Evolutionary conservation across 2,329 filamentous ascomycete genomes (phyloP).

Genomic region (Gaeumannomyces tritici): DNA sequence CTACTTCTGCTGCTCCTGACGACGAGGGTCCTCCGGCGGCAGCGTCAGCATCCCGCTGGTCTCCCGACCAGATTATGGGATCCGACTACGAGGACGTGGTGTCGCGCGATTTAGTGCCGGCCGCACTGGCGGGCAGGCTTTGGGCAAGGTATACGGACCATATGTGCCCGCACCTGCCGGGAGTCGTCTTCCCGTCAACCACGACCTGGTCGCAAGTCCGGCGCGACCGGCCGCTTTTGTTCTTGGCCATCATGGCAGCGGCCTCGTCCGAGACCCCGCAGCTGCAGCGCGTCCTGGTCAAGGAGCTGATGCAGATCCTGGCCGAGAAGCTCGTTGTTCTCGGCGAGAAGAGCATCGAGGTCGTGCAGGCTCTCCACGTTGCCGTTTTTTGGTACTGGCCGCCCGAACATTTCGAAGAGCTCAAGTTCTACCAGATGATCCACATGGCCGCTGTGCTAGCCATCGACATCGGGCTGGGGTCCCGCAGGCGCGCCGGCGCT

Average conservation of each 20-base stretch:
- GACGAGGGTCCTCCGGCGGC: conserved; percentile 9
- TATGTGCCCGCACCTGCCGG: conserved; percentile 53
- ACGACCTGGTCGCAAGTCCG: conserved; percentile 47
- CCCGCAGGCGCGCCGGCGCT: conserved; percentile 21
- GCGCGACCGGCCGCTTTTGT: conserved; percentile 52
- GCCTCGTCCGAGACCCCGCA: conserved; percentile 47
- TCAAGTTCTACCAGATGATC: conserved; percentile 83
- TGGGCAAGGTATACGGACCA: conserved; percentile 49
- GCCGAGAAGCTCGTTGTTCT: conserved; percentile 65
- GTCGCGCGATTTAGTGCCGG: conserved; percentile 48
- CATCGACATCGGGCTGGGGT: conserved; percentile 67
- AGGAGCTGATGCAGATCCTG: conserved; percentile 62
- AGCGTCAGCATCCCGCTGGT: conserved; percentile 6
- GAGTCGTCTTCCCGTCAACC: conserved; percentile 47
- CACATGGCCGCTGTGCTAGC: conserved; percentile 76
- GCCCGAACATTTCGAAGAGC: conserved; percentile 72
- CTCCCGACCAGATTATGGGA: conserved; percentile 7
- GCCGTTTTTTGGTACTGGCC: conserved; percentile 79
- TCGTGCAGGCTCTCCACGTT: conserved; percentile 70
- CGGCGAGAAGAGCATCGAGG: conserved; percentile 73
- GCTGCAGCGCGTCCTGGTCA: conserved; percentile 52
- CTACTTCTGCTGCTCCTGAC: conserved; percentile 10
- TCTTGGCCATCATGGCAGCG: conserved; percentile 60
- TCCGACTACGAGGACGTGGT: conserved; percentile 37
- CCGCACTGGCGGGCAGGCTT: conserved; percentile 43